Percentiles rank a stretch among this genome's conserved stretches.
These are phyloP conservation scores for Pyrenopolyporus hunteri DNA, from an alignment of 495 filamentous ascomycete species.

Conservation along the genomic window DNA sequence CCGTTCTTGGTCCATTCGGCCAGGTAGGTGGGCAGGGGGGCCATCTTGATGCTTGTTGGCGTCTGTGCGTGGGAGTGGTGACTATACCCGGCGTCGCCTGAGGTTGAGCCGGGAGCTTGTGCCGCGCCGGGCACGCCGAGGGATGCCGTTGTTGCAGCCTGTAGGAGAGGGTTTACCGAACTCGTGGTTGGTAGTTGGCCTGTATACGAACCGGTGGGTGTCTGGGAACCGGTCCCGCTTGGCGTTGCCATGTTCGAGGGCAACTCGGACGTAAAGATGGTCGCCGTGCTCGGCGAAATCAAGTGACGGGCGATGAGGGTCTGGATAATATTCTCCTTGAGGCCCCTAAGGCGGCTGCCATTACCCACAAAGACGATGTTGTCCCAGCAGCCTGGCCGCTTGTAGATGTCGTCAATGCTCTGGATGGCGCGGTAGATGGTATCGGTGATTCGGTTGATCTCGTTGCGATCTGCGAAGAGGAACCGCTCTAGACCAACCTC, in stretches of 20 bases:
- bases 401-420: slow-evolving; percentile 75
- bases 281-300: slow-evolving; percentile 86
- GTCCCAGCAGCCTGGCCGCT: slow-evolving; percentile 88
- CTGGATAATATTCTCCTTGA: slow-evolving; percentile 83
- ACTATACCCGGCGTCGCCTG: slow-evolving; percentile 41
- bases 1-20: slow-evolving; percentile 90
- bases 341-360: slow-evolving; percentile 80
- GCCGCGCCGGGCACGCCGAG: slow-evolving; percentile 58
- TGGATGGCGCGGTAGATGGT: slow-evolving; percentile 82
- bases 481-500: slow-evolving; percentile 91
- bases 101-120: slow-evolving; percentile 45
- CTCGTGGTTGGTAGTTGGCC: slow-evolving; percentile 55
- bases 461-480: slow-evolving; percentile 71
- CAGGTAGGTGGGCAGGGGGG: slow-evolving; percentile 84
- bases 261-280: slow-evolving; percentile 96
- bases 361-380: slow-evolving; percentile 86
- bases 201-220: slow-evolving; percentile 70
- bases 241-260: slow-evolving; percentile 91
- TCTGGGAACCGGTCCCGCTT: slow-evolving; percentile 87
- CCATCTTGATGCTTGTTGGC: slow-evolving; percentile 80
- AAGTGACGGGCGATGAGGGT: slow-evolving; percentile 82
- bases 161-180: slow-evolving; percentile 88
- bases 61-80: slow-evolving; percentile 87
- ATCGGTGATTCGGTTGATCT: slow-evolving; percentile 80
- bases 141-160: slow-evolving; percentile 81